Conservation (phyloP, 2,329 filamentous ascomycete species). For the Penicillium brasilianum region DNA sequence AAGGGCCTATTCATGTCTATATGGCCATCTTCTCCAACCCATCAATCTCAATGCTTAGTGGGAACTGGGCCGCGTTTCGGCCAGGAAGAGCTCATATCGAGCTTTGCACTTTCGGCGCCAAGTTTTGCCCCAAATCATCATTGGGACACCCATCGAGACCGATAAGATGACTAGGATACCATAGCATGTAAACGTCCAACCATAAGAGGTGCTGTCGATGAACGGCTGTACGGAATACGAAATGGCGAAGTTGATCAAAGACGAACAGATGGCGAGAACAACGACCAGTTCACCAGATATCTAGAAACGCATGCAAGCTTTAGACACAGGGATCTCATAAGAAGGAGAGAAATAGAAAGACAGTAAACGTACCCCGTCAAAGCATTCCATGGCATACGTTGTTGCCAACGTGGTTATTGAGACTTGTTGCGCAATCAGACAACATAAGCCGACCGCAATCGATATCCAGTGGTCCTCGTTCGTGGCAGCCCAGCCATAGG, state of each 20-base stretch:
- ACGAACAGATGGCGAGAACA: constrained; percentile 45
- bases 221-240: constrained; percentile 49
- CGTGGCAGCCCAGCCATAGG: constrained; percentile 48
- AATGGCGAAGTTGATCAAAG: constrained; percentile 43
- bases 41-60: not conserved
- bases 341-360: not conserved
- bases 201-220: constrained; percentile 43
- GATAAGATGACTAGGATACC: constrained; percentile 37
- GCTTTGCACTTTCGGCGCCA: constrained; percentile 37
- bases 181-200: constrained; percentile 43
- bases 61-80: constrained; percentile 22
- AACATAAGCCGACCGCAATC: constrained; percentile 44
- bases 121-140: constrained; percentile 41
- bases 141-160: constrained; percentile 35
- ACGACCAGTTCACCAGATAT: constrained; percentile 47
- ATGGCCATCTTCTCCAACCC: not conserved
- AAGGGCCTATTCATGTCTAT: not conserved
- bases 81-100: constrained; percentile 35
- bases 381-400: constrained; percentile 51
- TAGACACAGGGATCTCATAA: not conserved
- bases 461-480: constrained; percentile 42
- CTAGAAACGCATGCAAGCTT: constrained; percentile 16
- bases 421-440: constrained; percentile 50
- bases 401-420: constrained; percentile 47
- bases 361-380: constrained; percentile 36